phyloP scores from a whole-genome alignment of 1,139 yeast genomes.

The Lodderomyces orthopsilosis region DNA sequence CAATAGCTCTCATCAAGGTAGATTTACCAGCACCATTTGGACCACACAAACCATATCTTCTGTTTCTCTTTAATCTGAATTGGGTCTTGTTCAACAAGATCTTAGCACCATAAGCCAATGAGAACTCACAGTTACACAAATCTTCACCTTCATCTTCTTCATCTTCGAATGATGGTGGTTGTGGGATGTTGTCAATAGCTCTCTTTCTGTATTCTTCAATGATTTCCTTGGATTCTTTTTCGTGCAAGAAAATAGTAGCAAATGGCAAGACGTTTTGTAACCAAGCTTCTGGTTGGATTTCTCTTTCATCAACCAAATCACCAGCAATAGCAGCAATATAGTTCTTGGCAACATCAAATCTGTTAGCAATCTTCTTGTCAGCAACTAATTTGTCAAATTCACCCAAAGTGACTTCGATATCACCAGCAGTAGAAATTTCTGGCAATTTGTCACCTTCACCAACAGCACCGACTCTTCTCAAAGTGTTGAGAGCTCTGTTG shows the following conservation, averaged over 20 bases:
- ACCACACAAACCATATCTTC: constrained; percentile 99
- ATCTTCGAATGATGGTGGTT: constrained; percentile 92
- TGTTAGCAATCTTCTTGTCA: constrained; percentile 65
- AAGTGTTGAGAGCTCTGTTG: constrained; percentile 92
- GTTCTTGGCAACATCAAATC: constrained; percentile 73
- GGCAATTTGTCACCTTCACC: constrained; percentile 87
- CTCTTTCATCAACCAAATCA: constrained; percentile 98
- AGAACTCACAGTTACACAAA: constrained; percentile 99
- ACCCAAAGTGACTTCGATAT: constrained; percentile 77
- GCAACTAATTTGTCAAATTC: constrained; percentile 74
- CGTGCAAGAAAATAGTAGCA: constrained; percentile 94
- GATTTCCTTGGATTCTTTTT: constrained; percentile 83
- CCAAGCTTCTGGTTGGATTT: constrained; percentile 92
- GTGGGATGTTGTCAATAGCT: constrained; percentile 97
- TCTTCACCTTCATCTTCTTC: constrained; percentile 99
- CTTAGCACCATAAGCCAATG: constrained; percentile 99
- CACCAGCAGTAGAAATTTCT: constrained; percentile 98
- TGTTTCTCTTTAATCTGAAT: constrained; percentile 98
- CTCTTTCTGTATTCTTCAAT: constrained; percentile 94
- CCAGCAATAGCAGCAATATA: constrained; percentile 97
- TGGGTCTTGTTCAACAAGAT: constrained; percentile 99
- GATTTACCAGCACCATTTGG: constrained; percentile 99
- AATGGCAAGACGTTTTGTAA: constrained; percentile 83
- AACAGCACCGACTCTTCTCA: constrained; percentile 98
- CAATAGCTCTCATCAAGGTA: constrained; percentile 99